Base-by-base conservation (phyloP, 805 yeast species). In the Candida wancherniae region DNA sequence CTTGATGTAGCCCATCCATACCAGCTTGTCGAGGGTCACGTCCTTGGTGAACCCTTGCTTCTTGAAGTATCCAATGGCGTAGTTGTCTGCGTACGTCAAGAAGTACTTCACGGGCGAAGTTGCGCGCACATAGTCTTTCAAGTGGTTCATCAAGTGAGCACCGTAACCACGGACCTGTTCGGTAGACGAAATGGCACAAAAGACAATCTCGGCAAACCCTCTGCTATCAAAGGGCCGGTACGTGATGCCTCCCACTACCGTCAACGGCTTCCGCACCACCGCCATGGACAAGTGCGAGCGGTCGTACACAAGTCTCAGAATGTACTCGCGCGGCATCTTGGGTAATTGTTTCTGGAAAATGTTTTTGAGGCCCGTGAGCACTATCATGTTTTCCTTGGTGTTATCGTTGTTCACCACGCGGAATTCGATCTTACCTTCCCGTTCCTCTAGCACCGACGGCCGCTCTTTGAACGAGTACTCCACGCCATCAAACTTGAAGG, bases 161-260 rank as follows among this genome's bases (percentile, higher is more conserved):
- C 99, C 99, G 54, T 92, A 92, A 20, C 98, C 99, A 42, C 97
- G 67, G 12, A 92, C 98, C 63, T 92, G 99, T 54, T 92, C 99
- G 0, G 97, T 85, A 2, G 96, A 85, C 25, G 94, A 82, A 37
- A 92, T 92, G 16, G 99, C 99, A 72, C 97, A 92, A 50, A 92
- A 92, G 15, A 92, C 99, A 63, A 92, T 92, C 58, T 92, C 99
- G 1, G 98, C 99, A 69, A 92, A 92, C 50, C 76, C 82, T 38
- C 95, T 72, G 32, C 77, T 75, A 51, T 86, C 84, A 58, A 92
- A 92, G 3, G 99, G 99, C 39, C 96, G 71, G 54, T 84, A 88
- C 1, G 99, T 92, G 29, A 92, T 88, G 2, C 99, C 99, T 24
- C 99, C 99, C 6, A 90, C 97, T 11, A 92, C 99, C 0, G 94